Conservation (phyloP, 768 basidiomycete species). For the Naganishia vaughanmartiniae region DNA sequence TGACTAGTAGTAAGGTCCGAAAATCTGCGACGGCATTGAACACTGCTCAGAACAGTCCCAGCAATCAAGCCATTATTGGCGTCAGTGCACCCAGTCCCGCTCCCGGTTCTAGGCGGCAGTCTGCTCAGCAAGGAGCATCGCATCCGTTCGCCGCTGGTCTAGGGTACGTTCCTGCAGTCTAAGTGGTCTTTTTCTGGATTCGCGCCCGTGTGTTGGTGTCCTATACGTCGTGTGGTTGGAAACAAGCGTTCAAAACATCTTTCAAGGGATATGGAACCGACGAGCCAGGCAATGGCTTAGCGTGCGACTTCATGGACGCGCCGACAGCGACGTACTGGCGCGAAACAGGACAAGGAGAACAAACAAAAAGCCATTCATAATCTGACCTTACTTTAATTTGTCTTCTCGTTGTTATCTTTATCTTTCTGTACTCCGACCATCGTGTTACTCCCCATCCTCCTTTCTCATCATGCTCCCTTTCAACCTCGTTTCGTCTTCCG, state of each 20-base stretch:
- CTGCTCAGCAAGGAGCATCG: constrained; percentile 37
- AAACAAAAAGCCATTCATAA: constrained; percentile 4
- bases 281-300: neutral
- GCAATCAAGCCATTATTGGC: constrained; percentile 51
- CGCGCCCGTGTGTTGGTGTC: neutral
- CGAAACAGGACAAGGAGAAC: constrained; percentile 4
- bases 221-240: neutral
- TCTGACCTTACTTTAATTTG: constrained; percentile 18
- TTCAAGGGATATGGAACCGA: neutral
- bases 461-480: neutral
- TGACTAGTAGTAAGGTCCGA: constrained; percentile 37
- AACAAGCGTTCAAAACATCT: neutral
- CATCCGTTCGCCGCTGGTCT: constrained; percentile 48
- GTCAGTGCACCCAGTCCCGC: constrained; percentile 48
- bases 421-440: neutral
- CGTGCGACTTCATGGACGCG: neutral
- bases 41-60: constrained; percentile 44
- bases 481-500: neutral
- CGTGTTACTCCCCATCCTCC: neutral
- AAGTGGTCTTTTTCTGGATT: neutral
- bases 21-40: constrained; percentile 40
- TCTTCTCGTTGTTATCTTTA: constrained; percentile 11
- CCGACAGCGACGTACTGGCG: neutral
- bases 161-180: constrained; percentile 30
- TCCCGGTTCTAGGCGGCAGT: constrained; percentile 46